These are phyloP conservation scores for Sisymbrium irio DNA, from an alignment of 345 rosid species.

Conservation along the genomic window DNA sequence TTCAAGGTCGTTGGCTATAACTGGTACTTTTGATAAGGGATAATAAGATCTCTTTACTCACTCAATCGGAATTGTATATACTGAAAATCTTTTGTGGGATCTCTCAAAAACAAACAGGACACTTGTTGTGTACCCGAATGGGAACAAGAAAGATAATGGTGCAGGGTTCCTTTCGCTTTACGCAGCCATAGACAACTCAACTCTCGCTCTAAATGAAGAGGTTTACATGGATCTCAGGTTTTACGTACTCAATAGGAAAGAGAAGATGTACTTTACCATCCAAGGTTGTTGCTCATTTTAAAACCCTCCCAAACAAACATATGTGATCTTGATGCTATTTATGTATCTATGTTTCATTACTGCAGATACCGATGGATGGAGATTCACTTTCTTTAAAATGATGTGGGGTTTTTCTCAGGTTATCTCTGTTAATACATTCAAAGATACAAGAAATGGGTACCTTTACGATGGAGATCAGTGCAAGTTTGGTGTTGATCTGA, in stretches of 20 bases:
- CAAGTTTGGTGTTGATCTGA: constrained; percentile 30
- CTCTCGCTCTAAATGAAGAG: neutral
- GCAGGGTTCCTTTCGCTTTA: neutral
- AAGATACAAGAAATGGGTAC: constrained; percentile 6
- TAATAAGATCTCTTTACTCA: no score
- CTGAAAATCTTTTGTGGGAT: neutral
- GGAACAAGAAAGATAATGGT: neutral
- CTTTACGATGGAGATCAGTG: constrained; percentile 29
- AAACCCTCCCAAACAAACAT: no score
- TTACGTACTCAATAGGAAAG: constrained; percentile 1
- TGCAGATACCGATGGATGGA: constrained; percentile 9
- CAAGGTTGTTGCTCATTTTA: constrained; percentile 9
- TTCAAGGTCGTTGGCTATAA: neutral
- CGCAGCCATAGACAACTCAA: constrained; percentile 5
- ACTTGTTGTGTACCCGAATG: constrained; percentile 3
- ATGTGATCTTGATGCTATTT: neutral
- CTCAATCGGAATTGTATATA: no score
- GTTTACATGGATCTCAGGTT: constrained; percentile 12
- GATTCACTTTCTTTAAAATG: neutral
- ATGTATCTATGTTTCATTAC: neutral
- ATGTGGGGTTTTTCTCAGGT: constrained; percentile 26
- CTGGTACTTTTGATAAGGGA: no score
- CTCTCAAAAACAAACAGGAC: no score
- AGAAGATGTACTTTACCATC: constrained; percentile 13
- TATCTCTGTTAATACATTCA: neutral